Percentiles rank a stretch among this genome's conserved stretches.
Evolutionary conservation across 2,329 filamentous ascomycete genomes (phyloP).

Genomic region (Talaromyces sp.): DNA sequence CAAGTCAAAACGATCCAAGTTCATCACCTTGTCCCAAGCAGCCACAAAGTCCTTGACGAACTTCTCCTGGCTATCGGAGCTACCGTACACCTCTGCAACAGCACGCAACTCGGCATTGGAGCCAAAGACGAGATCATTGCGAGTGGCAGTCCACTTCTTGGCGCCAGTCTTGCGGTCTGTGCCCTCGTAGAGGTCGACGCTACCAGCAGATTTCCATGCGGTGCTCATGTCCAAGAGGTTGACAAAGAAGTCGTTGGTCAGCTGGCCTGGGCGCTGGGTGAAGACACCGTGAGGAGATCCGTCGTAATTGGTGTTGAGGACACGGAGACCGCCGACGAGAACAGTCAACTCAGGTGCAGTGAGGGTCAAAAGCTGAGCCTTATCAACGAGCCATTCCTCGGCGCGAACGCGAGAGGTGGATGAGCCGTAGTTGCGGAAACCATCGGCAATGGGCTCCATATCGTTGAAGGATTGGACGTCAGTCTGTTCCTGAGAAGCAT

Average conservation of each 20-base stretch:
- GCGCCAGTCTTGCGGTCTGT: constrained; percentile 63
- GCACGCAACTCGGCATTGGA: constrained; percentile 73
- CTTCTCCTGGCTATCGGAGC: constrained; percentile 59
- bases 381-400: constrained; percentile 71
- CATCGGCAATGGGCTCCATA: constrained; percentile 69
- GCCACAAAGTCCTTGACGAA: constrained; percentile 70
- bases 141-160: constrained; percentile 68
- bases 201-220: constrained; percentile 58
- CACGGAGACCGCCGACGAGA: constrained; percentile 70
- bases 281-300: constrained; percentile 66
- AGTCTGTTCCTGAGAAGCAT: constrained; percentile 71
- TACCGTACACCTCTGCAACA: constrained; percentile 67
- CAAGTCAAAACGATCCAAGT: constrained; percentile 69
- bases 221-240: constrained; percentile 70
- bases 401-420: constrained; percentile 60
- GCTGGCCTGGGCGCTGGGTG: constrained; percentile 64
- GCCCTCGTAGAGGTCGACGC: constrained; percentile 60
- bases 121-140: constrained; percentile 68
- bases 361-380: constrained; percentile 68
- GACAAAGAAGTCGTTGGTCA: constrained; percentile 80
- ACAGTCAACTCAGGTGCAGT: constrained; percentile 69
- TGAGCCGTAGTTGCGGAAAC: constrained; percentile 76
- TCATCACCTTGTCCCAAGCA: constrained; percentile 74
- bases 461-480: constrained; percentile 63
- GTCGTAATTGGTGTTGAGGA: constrained; percentile 68